Percentiles rank a stretch among this genome's conserved stretches.
phyloP scores from a whole-genome alignment of 345 rosid species.

The Lepidium didymum region DNA sequence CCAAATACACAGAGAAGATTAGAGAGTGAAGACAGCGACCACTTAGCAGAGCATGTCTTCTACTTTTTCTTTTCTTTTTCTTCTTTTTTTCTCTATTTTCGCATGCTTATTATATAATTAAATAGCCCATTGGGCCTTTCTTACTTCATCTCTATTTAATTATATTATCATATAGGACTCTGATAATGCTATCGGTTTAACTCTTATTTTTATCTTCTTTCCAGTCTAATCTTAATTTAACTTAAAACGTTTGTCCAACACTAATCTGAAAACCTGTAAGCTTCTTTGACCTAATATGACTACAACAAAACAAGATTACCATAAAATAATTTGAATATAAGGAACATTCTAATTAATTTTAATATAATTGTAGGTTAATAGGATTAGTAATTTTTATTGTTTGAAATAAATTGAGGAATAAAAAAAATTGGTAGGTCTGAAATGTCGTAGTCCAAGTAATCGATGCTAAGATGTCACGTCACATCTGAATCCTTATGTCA shows the following conservation, averaged over 20 bases:
- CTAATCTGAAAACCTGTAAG: constrained; percentile 20
- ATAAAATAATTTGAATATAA: neutral
- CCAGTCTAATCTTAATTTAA: constrained; percentile 3
- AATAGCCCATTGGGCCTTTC: constrained; percentile 31
- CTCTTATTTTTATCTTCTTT: neutral
- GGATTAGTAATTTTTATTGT: neutral
- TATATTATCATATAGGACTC: constrained; percentile 1
- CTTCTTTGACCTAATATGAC: neutral
- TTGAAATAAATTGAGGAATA: neutral
- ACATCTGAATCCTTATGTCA: constrained; percentile 36
- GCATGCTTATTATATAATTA: constrained; percentile 14
- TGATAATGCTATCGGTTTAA: neutral
- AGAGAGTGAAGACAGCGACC: constrained; percentile 32
- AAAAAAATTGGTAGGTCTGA: constrained; percentile 20
- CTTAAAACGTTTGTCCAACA: neutral
- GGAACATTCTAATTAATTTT: constrained; percentile 11
- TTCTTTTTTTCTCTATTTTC: neutral
- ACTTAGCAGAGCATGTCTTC: constrained; percentile 26
- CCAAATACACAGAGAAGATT: constrained; percentile 28
- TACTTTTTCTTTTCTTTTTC: neutral
- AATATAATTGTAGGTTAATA: neutral
- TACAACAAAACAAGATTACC: neutral
- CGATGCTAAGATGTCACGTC: constrained; percentile 37
- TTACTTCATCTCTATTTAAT: neutral
- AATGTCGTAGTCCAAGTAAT: constrained; percentile 27